Base-by-base conservation (phyloP, 345 rosid species). In the Lumnitzera racemosa region DNA sequence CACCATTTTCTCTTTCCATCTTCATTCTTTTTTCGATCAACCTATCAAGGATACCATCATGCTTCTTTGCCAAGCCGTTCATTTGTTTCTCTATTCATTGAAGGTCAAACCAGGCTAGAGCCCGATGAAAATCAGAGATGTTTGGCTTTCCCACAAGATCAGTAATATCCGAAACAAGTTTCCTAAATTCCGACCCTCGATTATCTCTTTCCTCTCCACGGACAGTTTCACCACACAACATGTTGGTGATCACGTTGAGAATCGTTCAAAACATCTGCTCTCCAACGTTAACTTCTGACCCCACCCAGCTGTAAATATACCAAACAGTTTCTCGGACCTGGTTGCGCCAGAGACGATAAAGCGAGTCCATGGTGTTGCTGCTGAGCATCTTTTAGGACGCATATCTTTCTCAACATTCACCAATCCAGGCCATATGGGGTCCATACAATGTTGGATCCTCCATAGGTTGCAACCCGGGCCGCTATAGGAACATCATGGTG, bases 111-210 rank as follows among this genome's bases (percentile, higher is more conserved):
- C 80, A 56, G 0, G 64, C 81, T 70, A 88, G 16, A 50, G 24
- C 46, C 1, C 89, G 89, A 13, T 69, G 78, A 57, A 84, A 88
- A 54, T 88, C 91, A 2, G 96, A 85, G 27, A 88, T 1, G 55
- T 88, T 80, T 1, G 84, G 81, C 16, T 13, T 36, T 16, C 73
- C 84, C 49, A 80, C 15, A 5, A 74, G 13, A 24, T 13, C 67
- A 0, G 81, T 80, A n/a, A 74, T 74, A 11, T 63, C 79, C 0
- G 75, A 50, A 11, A 76, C 66, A 27, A 51, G 53, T 3, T 25
- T 11, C 61, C 71, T 67, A 13, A 81, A 78, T 46, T 73, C 76
- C 3, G 57, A 46, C 0, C 81, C 86, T 0, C 74, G 11, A 1
- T 17, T 62, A 14, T 53, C 76, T 59, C 79, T 72, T 52, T 76